These are phyloP conservation scores for Coelastrella sp. DNA, from an alignment of 139 green algal genomes.

Conservation along the genomic window DNA sequence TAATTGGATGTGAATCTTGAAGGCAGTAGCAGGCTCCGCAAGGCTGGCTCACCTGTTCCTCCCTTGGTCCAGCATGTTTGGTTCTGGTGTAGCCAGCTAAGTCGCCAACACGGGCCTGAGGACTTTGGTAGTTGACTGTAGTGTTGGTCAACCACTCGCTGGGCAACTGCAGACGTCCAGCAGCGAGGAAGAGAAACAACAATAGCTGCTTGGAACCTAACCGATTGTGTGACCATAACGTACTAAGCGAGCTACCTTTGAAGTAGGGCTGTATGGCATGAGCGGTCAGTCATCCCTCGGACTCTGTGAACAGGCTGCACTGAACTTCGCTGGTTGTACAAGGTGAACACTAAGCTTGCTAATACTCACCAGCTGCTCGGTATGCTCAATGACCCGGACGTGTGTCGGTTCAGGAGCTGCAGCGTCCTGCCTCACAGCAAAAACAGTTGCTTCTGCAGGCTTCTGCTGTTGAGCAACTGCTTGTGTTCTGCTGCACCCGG, in stretches of 20 bases:
- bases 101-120: neutral
- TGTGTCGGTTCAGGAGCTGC: constrained; percentile 29
- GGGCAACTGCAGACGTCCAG: neutral
- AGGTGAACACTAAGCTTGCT: neutral
- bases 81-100: neutral
- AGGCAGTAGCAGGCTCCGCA: too few species aligned
- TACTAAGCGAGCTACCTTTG: neutral
- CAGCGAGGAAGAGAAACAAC: too few species aligned
- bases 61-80: neutral
- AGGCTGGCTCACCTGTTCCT: neutral
- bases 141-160: constrained; percentile 13
- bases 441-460: constrained; percentile 5
- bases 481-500: neutral
- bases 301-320: neutral
- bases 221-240: neutral
- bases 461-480: neutral
- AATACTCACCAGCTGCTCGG: constrained; percentile 7
- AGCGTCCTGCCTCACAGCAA: neutral
- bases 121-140: neutral
- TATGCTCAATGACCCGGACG: constrained; percentile 11
- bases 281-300: neutral
- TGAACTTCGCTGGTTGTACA: too few species aligned
- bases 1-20: neutral
- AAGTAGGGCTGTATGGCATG: neutral
- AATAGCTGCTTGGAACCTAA: too few species aligned